A percentile compares a stretch with the other conserved stretches of the same genome.
These are phyloP conservation scores for Grosmannia clavigera DNA, from an alignment of 2,329 filamentous ascomycete genomes.

Conservation along the genomic window DNA sequence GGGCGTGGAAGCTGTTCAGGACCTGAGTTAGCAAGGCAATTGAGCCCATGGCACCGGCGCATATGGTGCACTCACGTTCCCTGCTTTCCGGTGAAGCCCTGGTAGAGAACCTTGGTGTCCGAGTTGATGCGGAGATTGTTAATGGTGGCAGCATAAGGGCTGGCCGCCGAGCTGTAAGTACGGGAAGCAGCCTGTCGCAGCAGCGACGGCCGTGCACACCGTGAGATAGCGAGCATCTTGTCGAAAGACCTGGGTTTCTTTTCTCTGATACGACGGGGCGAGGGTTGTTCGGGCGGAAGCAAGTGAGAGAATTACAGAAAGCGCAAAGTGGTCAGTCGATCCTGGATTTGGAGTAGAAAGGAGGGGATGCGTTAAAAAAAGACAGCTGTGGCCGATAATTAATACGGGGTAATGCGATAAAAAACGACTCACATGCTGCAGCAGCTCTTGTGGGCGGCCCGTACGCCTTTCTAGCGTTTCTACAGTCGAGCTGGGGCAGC, in stretches of 20 bases:
- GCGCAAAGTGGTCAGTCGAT: neutral
- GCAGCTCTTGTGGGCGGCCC: neutral
- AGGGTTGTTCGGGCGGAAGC: neutral
- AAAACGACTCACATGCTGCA: neutral
- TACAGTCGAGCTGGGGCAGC: neutral
- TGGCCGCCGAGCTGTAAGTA: slow-evolving; percentile 59
- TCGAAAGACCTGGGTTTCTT: neutral
- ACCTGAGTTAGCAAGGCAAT: neutral
- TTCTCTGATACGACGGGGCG: neutral
- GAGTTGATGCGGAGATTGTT: slow-evolving; percentile 85
- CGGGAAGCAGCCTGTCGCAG: slow-evolving; percentile 54
- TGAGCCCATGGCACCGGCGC: neutral
- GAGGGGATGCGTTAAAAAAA: neutral
- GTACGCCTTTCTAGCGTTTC: neutral
- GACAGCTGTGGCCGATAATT: neutral
- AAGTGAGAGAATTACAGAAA: neutral
- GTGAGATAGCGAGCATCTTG: slow-evolving; percentile 77
- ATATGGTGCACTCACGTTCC: slow-evolving; percentile 62
- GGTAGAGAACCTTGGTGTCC: slow-evolving; percentile 90
- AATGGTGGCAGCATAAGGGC: slow-evolving; percentile 60
- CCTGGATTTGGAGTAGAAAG: neutral
- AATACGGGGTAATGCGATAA: neutral
- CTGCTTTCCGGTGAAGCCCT: slow-evolving; percentile 96
- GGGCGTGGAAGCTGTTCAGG: slow-evolving; percentile 72
- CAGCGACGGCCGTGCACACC: slow-evolving; percentile 55